These are phyloP conservation scores for Chloroidium sp. DNA, from an alignment of 163 green algal genomes.

Conservation along the genomic window DNA sequence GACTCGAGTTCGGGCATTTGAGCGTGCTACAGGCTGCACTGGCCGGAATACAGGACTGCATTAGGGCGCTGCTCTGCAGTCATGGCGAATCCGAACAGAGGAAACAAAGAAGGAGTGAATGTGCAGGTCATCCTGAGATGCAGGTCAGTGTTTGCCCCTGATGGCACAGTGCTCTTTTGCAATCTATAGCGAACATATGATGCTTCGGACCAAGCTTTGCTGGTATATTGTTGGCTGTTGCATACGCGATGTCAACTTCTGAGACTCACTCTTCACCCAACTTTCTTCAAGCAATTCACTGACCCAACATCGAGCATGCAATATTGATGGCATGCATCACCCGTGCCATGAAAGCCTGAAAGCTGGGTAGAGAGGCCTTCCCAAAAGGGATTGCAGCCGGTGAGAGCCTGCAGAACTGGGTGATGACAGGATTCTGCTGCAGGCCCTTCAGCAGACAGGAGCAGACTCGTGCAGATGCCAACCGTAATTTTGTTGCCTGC, in stretches of 20 bases:
- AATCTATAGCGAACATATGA: too few species aligned
- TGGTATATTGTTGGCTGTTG: neutral
- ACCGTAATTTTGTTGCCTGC: conserved; percentile 68
- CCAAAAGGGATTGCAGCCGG: neutral
- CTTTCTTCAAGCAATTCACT: neutral
- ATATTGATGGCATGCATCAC: too few species aligned
- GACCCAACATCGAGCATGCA: too few species aligned
- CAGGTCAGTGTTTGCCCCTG: conserved; percentile 48
- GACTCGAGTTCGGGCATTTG: too few species aligned
- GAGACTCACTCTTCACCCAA: neutral
- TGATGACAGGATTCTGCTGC: conserved; percentile 1
- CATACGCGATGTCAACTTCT: neutral
- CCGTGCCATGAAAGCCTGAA: neutral
- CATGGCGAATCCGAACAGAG: too few species aligned
- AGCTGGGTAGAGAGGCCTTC: neutral
- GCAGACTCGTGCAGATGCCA: conserved; percentile 31
- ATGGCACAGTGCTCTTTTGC: neutral
- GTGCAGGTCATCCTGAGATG: conserved; percentile 94
- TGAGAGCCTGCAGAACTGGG: neutral
- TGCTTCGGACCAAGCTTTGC: neutral
- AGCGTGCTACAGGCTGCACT: too few species aligned
- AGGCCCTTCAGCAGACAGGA: conserved; percentile 76
- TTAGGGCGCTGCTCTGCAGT: too few species aligned
- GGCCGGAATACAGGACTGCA: too few species aligned
- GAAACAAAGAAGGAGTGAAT: conserved; percentile 52